Conservation (phyloP, 768 basidiomycete genomes). For the Termitomyces sp. region DNA sequence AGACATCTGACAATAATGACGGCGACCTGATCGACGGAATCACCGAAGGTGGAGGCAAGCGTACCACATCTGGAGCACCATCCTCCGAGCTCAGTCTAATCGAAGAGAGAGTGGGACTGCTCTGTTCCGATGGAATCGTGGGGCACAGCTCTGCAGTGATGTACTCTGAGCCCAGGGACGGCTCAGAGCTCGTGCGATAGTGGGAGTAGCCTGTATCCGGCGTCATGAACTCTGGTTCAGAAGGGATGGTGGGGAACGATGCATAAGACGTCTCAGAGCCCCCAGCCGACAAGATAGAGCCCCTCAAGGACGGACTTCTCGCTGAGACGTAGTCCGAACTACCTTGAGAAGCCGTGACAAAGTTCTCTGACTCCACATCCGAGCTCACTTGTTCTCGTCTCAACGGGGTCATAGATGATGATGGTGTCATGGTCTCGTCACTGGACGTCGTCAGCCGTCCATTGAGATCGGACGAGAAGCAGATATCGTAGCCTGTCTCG, state of each 20-base stretch:
- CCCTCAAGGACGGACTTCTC: slow-evolving; percentile 34
- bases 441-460: slow-evolving; percentile 24
- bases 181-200: slow-evolving; percentile 25
- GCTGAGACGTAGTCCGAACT: slow-evolving; percentile 47
- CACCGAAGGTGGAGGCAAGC: slow-evolving; percentile 10
- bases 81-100: slow-evolving; percentile 26
- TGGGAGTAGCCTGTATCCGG: slow-evolving; percentile 20
- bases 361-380: slow-evolving; percentile 31
- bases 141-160: slow-evolving; percentile 43
- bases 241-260: slow-evolving; percentile 57
- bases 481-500: slow-evolving; percentile 50
- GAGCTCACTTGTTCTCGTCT: slow-evolving; percentile 20
- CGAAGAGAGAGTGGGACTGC: slow-evolving; percentile 35
- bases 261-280: slow-evolving; percentile 43
- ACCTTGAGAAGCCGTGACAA: slow-evolving; percentile 39
- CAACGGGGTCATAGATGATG: slow-evolving; percentile 23
- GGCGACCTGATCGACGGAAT: slow-evolving; percentile 13
- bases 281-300: slow-evolving; percentile 42
- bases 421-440: slow-evolving; percentile 25
- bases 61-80: slow-evolving; percentile 15
- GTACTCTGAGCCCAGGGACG: slow-evolving; percentile 32
- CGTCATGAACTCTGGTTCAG: slow-evolving; percentile 35
- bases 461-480: slow-evolving; percentile 45
- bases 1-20: slow-evolving; percentile 9
- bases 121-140: slow-evolving; percentile 36